Evolutionary conservation across 2,329 filamentous ascomycete species (phyloP), one percentile per base, ranked within the genome.

Genomic region (Grosmannia huntii): DNA sequence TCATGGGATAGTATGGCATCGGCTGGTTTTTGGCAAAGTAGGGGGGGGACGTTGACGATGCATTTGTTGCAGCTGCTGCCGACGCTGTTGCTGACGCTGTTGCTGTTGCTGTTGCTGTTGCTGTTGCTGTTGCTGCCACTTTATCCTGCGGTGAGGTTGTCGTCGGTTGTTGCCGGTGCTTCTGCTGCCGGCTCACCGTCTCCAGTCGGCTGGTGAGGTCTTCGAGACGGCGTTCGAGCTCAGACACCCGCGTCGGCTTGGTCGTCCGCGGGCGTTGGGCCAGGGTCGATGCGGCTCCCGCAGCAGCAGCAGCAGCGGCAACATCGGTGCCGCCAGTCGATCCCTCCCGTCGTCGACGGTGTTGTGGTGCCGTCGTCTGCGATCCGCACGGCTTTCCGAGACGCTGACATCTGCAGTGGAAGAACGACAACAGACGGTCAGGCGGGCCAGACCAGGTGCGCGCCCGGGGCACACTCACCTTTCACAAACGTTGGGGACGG

Each of bases 211-310:
- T 73, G 3, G 75, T 76, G 58, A 79, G 68, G 65, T 78, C 74
- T 60, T 78, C 71, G 1, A 79, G 70, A 1, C 76, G 70, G 65
- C 74, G 75, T 66, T 79, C 76, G 12, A 79, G 70, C 66, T 78
- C 76, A 21, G 76, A 72, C 48, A 79, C 76, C 53, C 76, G 69
- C 21, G 75, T 78, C 19, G 75, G 69, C 66, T 69, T 56, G 33
- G 25, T 16, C 25, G n/a, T 23, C 31, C 33, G 7, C 3, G 28
- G 4, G 5, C 55, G 46, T 7, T 48, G 41, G 25, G 41, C 27
- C 1, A 14, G 3, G 3, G 21, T 5, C 44, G 23, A 19, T 0
- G 41, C 19, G n/a, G 31, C 5, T 3, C 19, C 55, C 3, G 25
- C 25, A 16, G 14, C 38, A 10, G 10, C 23, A 21, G 52, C 38